A percentile compares a stretch with the other conserved stretches of the same genome.
These are phyloP conservation scores for Saprolegnia parasitica DNA, from an alignment of 352 stramenopile genomes.

Conservation along the genomic window DNA sequence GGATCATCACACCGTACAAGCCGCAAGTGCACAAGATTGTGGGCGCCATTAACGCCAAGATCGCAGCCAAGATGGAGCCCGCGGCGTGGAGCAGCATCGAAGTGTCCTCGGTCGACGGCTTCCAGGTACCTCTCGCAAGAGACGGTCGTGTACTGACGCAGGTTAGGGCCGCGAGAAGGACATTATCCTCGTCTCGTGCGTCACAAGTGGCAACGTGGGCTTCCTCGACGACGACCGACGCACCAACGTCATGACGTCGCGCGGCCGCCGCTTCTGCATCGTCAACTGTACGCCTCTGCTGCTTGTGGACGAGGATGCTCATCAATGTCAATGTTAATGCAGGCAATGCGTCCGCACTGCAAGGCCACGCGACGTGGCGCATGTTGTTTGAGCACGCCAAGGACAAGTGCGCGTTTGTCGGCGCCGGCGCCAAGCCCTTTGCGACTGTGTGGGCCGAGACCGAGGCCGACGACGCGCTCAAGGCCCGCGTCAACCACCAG, in stretches of 20 bases:
- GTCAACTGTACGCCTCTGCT: conserved; percentile 51
- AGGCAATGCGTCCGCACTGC: conserved; percentile 51
- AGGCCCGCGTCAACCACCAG: too few relatives aligned
- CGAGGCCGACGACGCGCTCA: too few relatives aligned
- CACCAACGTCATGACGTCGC: conserved; percentile 88
- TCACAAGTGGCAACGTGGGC: conserved; percentile 83
- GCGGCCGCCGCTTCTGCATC: conserved; percentile 80
- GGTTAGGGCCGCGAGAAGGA: conserved; percentile 93
- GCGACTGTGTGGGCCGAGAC: too few relatives aligned
- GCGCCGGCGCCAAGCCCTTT: too few relatives aligned
- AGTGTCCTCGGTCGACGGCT: conserved; percentile 96
- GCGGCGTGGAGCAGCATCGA: too few relatives aligned
- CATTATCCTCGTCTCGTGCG: conserved; percentile 98
- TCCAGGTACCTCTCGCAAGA: conserved; percentile 56
- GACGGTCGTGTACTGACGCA: neutral
- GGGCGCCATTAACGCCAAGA: conserved; percentile 42
- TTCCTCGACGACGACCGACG: conserved; percentile 88
- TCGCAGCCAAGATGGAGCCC: conserved; percentile 34
- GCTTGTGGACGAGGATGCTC: neutral
- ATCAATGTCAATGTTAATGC: too few relatives aligned
- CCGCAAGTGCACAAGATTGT: conserved; percentile 89
- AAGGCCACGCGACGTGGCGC: conserved; percentile 70
- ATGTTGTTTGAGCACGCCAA: conserved; percentile 68
- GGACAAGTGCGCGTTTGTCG: too few relatives aligned
- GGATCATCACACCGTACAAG: conserved; percentile 97